Percentiles rank a stretch among this genome's conserved stretches.
Conservation (phyloP, 108 stramenopile genomes). For the Cyclotella baltica region DNA sequence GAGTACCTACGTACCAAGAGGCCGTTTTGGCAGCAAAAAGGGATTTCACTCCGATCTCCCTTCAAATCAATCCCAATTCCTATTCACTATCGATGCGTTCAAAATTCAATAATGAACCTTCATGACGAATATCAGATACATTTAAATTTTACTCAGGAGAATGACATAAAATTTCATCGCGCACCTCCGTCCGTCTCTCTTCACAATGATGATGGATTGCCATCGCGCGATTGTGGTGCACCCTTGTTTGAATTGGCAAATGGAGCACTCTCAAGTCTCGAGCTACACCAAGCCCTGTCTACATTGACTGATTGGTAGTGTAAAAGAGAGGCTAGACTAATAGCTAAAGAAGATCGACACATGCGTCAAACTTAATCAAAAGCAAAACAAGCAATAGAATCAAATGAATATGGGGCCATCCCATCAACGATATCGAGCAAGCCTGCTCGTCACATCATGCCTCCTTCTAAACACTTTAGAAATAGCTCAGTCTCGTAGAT, state of each 20-base stretch:
- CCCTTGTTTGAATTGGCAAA: not conserved
- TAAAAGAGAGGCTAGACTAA: too few relatives aligned
- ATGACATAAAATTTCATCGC: not conserved
- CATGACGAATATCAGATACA: not conserved
- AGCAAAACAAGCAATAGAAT: not conserved
- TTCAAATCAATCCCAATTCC: not conserved
- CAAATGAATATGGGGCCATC: not conserved
- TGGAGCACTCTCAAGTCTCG: too few relatives aligned
- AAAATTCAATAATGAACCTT: not conserved
- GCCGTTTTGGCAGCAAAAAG: too few relatives aligned
- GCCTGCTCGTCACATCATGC: not conserved
- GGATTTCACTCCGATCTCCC: too few relatives aligned
- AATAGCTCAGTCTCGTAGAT: not conserved
- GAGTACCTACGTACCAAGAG: too few relatives aligned
- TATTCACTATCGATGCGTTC: too few relatives aligned
- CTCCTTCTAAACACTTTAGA: constrained; percentile 1
- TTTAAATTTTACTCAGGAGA: not conserved
- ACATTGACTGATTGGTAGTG: too few relatives aligned
- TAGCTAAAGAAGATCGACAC: too few relatives aligned
- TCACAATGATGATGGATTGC: not conserved
- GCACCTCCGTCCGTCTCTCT: not conserved
- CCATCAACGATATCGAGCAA: constrained; percentile 2
- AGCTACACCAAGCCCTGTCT: too few relatives aligned
- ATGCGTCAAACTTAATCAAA: not conserved
- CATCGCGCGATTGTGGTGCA: not conserved